Base-by-base conservation (phyloP, 345 rosid species). In the Arabidopsis arenosa region DNA sequence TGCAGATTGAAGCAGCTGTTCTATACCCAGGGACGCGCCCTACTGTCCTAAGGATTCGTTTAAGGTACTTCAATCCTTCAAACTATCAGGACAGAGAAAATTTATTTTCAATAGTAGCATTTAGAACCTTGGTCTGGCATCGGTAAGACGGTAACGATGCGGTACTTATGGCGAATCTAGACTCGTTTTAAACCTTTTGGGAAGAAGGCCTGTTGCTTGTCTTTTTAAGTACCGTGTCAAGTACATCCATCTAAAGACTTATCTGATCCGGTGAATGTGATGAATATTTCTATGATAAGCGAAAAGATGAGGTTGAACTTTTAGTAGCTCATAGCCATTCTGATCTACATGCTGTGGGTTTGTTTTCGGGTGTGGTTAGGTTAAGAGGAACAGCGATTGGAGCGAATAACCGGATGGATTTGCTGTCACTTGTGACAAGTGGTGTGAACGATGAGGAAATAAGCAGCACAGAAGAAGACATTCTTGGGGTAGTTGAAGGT, bases 391-490 rank as follows among this genome's bases (percentile, higher is more conserved):
- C 97, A 7, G 40, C 72, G n/a, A 7, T 73, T 11, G 98, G 98
- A 66, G 97, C 97, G 3, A 90, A 92, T 81, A 94, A 92, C 67
- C 80, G 97, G 61, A 86, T 94, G 98, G 98, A 94, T 85, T 69
- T 90, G 44, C 84, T 92, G 65, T 84, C 98, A 47, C 97, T 94
- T 40, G 91, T 89, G 72, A 94, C 97, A 7, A 89, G 96, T 58
- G 95, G 89, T 61, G 88, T 94, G 75, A 78, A 85, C 72, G 81
- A 82, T 17, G 76, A 78, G 17, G 96, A 91, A 80, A 80, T 78
- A 53, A 79, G 48, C 72, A 89, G 80, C 7, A 83, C 77, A 7
- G 92, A 88, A 36, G 93, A 89, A 63, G 91, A 89, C 80, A 80
- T 94, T 66, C 89, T 90, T 73, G 93, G 92, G 17, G 63, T 81